Percentiles rank a stretch among this genome's conserved stretches.
Evolutionary conservation across 441 rosid genomes (phyloP).

Genomic region (Dalechampia spathulata): DNA sequence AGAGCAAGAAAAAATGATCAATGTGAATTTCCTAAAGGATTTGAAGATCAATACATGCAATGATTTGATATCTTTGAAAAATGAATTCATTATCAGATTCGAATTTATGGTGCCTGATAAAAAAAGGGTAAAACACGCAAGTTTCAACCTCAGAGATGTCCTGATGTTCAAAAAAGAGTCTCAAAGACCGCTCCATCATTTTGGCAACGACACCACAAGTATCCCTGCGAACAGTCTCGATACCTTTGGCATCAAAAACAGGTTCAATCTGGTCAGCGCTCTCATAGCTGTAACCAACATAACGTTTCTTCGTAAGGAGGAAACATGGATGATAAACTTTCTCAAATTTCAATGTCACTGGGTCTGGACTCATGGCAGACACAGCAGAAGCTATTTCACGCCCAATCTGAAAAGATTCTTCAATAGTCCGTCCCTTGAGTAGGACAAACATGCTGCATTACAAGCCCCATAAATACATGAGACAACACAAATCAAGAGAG

Average conservation of each 20-base stretch:
- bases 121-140: not conserved
- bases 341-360: constrained; percentile 91
- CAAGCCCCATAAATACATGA: constrained; percentile 14
- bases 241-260: constrained; percentile 91
- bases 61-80: not conserved
- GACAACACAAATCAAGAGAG: constrained; percentile 1
- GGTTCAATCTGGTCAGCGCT: constrained; percentile 68
- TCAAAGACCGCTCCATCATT: constrained; percentile 83
- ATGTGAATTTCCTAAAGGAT: not conserved
- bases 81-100: constrained; percentile 8
- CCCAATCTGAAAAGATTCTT: constrained; percentile 72
- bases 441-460: constrained; percentile 90
- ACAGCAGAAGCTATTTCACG: constrained; percentile 81
- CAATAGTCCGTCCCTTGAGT: constrained; percentile 68
- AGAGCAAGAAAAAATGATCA: not conserved
- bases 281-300: constrained; percentile 95
- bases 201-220: constrained; percentile 84
- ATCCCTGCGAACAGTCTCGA: constrained; percentile 96
- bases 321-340: constrained; percentile 94
- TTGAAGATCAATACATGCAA: not conserved
- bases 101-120: not conserved
- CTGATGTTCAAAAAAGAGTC: constrained; percentile 69
- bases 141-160: constrained; percentile 52
- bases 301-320: constrained; percentile 94
- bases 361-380: constrained; percentile 85